Base-by-base conservation (phyloP, 2,329 filamentous ascomycete species). In the Clarireedia paspali region DNA sequence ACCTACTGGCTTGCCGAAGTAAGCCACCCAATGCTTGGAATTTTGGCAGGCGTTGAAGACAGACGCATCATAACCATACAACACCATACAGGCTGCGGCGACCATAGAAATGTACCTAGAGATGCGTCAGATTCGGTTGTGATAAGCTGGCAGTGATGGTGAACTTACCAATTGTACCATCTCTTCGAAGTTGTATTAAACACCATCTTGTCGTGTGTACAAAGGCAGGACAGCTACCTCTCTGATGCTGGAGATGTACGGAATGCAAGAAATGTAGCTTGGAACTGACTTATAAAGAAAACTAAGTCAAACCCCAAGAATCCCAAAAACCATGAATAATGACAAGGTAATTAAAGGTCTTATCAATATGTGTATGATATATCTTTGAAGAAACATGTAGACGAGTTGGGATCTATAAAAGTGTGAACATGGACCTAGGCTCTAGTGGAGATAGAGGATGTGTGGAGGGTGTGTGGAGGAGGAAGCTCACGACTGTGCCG, bases 1-100 rank as follows among this genome's bases (percentile, higher is more conserved):
- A 23, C 58, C 45, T 58, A 63, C 58, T 15, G 60, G 59, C 36
- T 58, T 47, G 62, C 84, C 73, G 70, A 87, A 87, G 72, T 78
- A 88, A 17, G 72, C 73, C 14, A 82, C 72, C 85, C 85, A 89
- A 68, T 88, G 79, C 15, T 80, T 49, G 1, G 83, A 87, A 27
- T 81, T 82, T 69, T 87, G 85, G 6, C 87, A 79, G 3, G 84
- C 83, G 68, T 89, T 89, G 75, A 84, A 89, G 47, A 87, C 84
- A 39, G 83, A 86, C 2, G 85, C 84, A 76, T 88, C 85, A 67
- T 88, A 88, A 56, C 85, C 85, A 67, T 88, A 88, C 47, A 89
- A 75, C n/a, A 88, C 83, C 85, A 88, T 88, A 69, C 84, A 88
- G 68, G 83, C 82, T 64, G 85, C 52, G 55, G 85, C 85, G 62